phyloP scores from a whole-genome alignment of 768 basidiomycete genomes.

The Leccinum olivaceopallidum region DNA sequence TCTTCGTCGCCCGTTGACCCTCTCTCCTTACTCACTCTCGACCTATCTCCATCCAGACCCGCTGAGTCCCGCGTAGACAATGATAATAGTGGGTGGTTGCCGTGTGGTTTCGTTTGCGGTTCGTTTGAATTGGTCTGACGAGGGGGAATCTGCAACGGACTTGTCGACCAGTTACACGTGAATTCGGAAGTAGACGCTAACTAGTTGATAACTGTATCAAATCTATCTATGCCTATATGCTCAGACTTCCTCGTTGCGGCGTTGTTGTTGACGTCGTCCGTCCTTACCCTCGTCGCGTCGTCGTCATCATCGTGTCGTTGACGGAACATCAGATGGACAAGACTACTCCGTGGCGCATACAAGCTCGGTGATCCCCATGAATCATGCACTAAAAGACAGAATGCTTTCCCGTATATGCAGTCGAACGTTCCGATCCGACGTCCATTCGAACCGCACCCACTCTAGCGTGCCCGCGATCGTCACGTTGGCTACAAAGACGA shows the following conservation, averaged over 20 bases:
- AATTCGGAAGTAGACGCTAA: background rate
- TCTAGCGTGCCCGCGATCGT: slow-evolving; percentile 65
- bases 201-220: background rate
- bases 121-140: too few species aligned
- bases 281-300: too few species aligned
- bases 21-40: too few species aligned
- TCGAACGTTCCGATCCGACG: slow-evolving; percentile 77
- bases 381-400: slow-evolving; percentile 81
- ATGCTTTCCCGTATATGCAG: slow-evolving; percentile 80
- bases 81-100: too few species aligned
- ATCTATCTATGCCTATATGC: too few species aligned
- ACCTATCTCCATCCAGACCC: too few species aligned
- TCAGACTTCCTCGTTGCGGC: too few species aligned
- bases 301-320: too few species aligned
- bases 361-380: background rate
- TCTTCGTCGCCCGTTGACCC: too few species aligned
- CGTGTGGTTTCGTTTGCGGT: too few species aligned
- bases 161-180: background rate
- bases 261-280: too few species aligned
- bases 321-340: background rate
- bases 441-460: slow-evolving; percentile 82
- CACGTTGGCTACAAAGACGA: slow-evolving; percentile 45
- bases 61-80: too few species aligned
- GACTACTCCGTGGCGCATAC: background rate
- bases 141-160: background rate